These are phyloP conservation scores for Thraustochytrium sp. DNA, from an alignment of 352 stramenopile species.

Conservation along the genomic window DNA sequence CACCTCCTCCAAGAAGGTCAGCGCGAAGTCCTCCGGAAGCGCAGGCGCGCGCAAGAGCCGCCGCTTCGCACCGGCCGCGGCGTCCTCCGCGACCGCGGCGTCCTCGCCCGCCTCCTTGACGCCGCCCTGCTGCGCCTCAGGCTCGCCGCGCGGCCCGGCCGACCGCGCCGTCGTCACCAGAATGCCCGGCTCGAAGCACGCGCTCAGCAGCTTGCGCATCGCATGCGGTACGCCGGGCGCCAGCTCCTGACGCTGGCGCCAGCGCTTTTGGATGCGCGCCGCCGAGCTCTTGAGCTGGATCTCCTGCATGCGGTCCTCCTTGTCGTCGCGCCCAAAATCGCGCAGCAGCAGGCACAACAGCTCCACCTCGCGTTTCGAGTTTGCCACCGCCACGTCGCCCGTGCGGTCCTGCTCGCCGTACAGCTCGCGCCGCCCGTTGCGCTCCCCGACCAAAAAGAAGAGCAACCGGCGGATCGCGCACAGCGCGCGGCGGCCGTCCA, in stretches of 20 bases:
- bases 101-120: slow-evolving; percentile 43
- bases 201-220: slow-evolving; percentile 68
- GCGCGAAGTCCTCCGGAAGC: slow-evolving; percentile 60
- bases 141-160: not conserved
- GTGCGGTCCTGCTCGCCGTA: slow-evolving; percentile 28
- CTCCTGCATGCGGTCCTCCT: slow-evolving; percentile 48
- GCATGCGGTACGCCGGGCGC: slow-evolving; percentile 63
- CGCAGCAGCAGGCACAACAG: not conserved
- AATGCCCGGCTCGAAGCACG: slow-evolving; percentile 53
- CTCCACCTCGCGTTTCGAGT: slow-evolving; percentile 21
- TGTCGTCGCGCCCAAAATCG: slow-evolving; percentile 31
- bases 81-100: slow-evolving; percentile 43
- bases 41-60: slow-evolving; percentile 42
- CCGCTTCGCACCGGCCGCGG: not conserved
- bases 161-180: not conserved
- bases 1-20: slow-evolving; percentile 60
- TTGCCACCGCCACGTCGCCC: slow-evolving; percentile 1
- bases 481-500: slow-evolving; percentile 12
- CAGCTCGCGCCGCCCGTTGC: slow-evolving; percentile 12
- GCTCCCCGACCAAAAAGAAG: slow-evolving; percentile 31
- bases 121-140: slow-evolving; percentile 43
- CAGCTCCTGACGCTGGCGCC: slow-evolving; percentile 61
- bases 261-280: slow-evolving; percentile 63
- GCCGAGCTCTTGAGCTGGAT: slow-evolving; percentile 67
- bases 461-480: slow-evolving; percentile 24